Percentiles rank a stretch among this genome's conserved stretches.
These are phyloP conservation scores for Petasospora rhodanensis DNA, from an alignment of 1,139 yeast genomes.

Conservation along the genomic window DNA sequence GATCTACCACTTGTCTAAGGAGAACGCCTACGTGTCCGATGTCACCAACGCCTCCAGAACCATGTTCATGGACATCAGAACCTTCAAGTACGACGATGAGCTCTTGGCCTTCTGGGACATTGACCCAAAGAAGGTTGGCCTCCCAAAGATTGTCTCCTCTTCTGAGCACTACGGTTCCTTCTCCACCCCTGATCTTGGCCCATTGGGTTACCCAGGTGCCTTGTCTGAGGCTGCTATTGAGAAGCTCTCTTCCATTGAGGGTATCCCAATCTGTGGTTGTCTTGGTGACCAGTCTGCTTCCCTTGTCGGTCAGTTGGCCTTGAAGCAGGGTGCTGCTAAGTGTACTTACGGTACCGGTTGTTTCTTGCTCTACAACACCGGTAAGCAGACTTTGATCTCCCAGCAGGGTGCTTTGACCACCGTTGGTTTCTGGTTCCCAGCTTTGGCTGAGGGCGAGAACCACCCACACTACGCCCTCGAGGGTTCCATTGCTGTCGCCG, in stretches of 20 bases:
- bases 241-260: constrained; percentile 35
- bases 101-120: constrained; percentile 75
- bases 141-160: constrained; percentile 80
- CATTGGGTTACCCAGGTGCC: constrained; percentile 46
- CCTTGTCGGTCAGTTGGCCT: constrained; percentile 86
- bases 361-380: constrained; percentile 85
- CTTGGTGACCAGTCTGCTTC: constrained; percentile 95
- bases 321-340: constrained; percentile 80
- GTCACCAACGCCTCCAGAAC: constrained; percentile 91
- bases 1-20: constrained; percentile 77
- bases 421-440: constrained; percentile 85
- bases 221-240: constrained; percentile 45
- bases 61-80: constrained; percentile 80
- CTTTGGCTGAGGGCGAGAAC: constrained; percentile 44
- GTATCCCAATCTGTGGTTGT: constrained; percentile 82
- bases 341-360: constrained; percentile 99
- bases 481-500: constrained; percentile 96
- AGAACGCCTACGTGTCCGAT: constrained; percentile 72
- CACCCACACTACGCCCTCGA: constrained; percentile 86
- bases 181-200: constrained; percentile 50
- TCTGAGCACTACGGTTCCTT: constrained; percentile 78
- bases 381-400: constrained; percentile 58
- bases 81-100: constrained; percentile 70
- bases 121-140: constrained; percentile 60
- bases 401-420: constrained; percentile 85